phyloP scores from a whole-genome alignment of 352 stramenopile genomes.

The Pythium phragmiticola region DNA sequence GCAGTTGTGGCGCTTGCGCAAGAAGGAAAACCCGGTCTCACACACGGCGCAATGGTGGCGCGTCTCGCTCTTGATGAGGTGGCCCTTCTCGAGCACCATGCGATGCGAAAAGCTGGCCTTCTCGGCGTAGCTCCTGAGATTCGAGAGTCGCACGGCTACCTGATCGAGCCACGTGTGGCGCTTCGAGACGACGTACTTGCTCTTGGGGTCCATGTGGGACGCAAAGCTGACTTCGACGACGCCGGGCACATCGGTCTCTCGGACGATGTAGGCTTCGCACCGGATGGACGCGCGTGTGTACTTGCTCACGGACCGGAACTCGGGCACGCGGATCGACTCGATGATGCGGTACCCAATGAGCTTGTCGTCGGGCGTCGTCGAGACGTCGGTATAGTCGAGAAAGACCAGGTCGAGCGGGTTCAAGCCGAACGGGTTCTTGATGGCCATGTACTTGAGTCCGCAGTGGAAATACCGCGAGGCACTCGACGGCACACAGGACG shows the following conservation, averaged over 20 bases:
- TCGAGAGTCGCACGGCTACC: constrained; percentile 47
- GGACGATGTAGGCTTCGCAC: constrained; percentile 80
- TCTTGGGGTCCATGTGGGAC: constrained; percentile 81
- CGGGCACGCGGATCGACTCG: constrained; percentile 78
- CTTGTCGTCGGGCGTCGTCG: constrained; percentile 54
- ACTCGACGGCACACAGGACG: constrained; percentile 56
- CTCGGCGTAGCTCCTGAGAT: constrained; percentile 64
- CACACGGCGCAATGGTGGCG: constrained; percentile 64
- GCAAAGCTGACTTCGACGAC: constrained; percentile 86
- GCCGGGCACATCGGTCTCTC: constrained; percentile 57
- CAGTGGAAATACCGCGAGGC: constrained; percentile 75
- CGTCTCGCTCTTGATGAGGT: constrained; percentile 44
- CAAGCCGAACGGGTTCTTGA: constrained; percentile 79
- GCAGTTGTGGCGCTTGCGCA: constrained; percentile 76
- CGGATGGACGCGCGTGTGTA: constrained; percentile 73
- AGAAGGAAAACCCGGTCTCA: constrained; percentile 64
- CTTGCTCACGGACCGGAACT: constrained; percentile 48
- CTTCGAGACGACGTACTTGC: constrained; percentile 60
- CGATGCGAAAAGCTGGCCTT: constrained; percentile 68
- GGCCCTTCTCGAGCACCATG: constrained; percentile 40
- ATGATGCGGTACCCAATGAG: constrained; percentile 75
- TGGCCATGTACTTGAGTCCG: constrained; percentile 78
- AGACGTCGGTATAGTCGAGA: constrained; percentile 83
- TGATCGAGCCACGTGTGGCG: constrained; percentile 62
- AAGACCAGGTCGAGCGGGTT: constrained; percentile 72